These are phyloP conservation scores for Candida jianshihensis DNA, from an alignment of 805 yeast genomes.

Conservation along the genomic window DNA sequence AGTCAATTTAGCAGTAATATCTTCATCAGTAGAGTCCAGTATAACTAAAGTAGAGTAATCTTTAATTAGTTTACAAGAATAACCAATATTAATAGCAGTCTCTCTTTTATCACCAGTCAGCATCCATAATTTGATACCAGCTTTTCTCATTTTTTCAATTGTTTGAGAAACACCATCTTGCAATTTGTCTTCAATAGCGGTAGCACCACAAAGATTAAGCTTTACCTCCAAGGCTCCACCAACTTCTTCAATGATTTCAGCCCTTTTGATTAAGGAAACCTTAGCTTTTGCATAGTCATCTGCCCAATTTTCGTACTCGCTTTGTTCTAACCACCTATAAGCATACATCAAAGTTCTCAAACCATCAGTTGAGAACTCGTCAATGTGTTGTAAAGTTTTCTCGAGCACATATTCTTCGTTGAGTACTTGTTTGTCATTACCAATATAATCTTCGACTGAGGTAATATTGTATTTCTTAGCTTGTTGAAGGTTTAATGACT, in stretches of 20 bases:
- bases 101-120: constrained; percentile 96
- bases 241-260: constrained; percentile 54
- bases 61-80: constrained; percentile 86
- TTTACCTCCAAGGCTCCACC: constrained; percentile 68
- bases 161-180: constrained; percentile 97
- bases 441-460: constrained; percentile 29
- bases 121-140: constrained; percentile 97
- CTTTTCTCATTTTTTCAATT: constrained; percentile 83
- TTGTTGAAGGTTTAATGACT: constrained; percentile 56
- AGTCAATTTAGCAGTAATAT: constrained; percentile 58
- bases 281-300: constrained; percentile 65
- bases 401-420: constrained; percentile 78
- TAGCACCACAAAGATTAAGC: constrained; percentile 78
- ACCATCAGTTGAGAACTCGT: constrained; percentile 93
- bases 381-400: constrained; percentile 82
- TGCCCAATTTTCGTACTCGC: constrained; percentile 63
- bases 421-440: constrained; percentile 49
- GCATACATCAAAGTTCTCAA: constrained; percentile 83
- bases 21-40: constrained; percentile 49
- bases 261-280: constrained; percentile 63
- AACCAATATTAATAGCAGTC: constrained; percentile 95
- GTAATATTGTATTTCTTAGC: constrained; percentile 39
- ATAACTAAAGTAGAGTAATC: constrained; percentile 87
- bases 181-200: constrained; percentile 94
- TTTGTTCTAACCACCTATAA: constrained; percentile 58